Percentiles rank a stretch among this genome's conserved stretches.
These are phyloP conservation scores for Carex sylvatica DNA, from an alignment of 202 grass and related monocot species.

Conservation along the genomic window DNA sequence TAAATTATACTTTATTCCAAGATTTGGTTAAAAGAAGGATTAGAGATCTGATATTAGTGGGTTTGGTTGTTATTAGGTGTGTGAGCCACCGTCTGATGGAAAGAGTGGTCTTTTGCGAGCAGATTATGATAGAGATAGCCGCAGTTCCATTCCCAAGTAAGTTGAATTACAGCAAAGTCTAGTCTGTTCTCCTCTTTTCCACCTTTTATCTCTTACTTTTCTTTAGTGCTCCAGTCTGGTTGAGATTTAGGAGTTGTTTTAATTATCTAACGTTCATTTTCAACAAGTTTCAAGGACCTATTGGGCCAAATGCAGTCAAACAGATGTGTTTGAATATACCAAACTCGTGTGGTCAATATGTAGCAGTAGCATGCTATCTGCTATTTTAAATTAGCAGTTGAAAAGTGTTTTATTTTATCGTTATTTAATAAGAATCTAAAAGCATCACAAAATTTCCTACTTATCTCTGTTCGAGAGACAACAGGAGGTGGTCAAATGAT, in stretches of 20 bases:
- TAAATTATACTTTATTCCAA: not conserved
- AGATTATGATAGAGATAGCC: slow-evolving; percentile 63
- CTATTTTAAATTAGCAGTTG: not conserved
- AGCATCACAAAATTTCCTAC: not conserved
- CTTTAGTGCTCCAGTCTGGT: not conserved
- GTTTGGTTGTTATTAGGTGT: slow-evolving; percentile 50
- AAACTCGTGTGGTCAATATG: not conserved
- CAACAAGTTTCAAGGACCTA: not conserved
- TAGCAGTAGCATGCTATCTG: not conserved
- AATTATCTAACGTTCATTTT: not conserved
- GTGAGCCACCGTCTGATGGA: slow-evolving; percentile 70
- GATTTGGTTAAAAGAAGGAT: not conserved
- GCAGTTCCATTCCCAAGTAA: slow-evolving; percentile 53
- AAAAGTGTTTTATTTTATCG: not conserved
- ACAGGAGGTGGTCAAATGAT: not conserved
- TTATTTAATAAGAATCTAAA: not conserved
- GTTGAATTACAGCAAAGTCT: slow-evolving; percentile 19
- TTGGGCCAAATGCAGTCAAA: not conserved
- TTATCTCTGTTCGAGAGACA: not conserved
- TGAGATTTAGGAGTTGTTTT: not conserved
- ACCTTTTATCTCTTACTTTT: not conserved
- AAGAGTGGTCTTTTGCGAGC: slow-evolving; percentile 86
- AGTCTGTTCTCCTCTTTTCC: not conserved
- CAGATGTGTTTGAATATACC: slow-evolving; percentile 4
- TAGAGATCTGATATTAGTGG: not conserved